Conservation (phyloP, 352 stramenopile species). For the Pythium guiyangense region DNA sequence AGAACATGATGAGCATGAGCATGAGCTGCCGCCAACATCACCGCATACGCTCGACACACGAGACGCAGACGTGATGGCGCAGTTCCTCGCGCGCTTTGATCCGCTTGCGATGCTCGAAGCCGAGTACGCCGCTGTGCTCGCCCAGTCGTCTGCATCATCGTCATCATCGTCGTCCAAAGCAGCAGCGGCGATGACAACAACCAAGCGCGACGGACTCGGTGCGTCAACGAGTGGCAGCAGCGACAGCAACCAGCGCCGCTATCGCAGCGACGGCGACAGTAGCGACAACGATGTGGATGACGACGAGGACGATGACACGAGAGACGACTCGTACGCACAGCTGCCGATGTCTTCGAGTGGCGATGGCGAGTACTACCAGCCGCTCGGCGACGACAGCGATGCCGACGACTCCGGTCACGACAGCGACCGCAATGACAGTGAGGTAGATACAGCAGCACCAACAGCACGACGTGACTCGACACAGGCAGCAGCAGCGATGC, state of each 20-base stretch:
- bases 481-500: background rate
- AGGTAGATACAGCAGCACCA: slow-evolving; percentile 4
- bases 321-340: slow-evolving; percentile 11
- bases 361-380: slow-evolving; percentile 12
- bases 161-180: too few relatives aligned
- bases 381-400: slow-evolving; percentile 9
- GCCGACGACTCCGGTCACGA: too few relatives aligned
- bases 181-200: too few relatives aligned
- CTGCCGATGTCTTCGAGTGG: slow-evolving; percentile 14
- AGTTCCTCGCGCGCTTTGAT: slow-evolving; percentile 30
- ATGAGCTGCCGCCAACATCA: too few relatives aligned
- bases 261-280: slow-evolving; percentile 14
- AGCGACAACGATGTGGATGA: slow-evolving; percentile 22
- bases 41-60: too few relatives aligned
- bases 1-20: too few relatives aligned
- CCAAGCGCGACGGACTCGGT: too few relatives aligned
- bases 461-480: background rate
- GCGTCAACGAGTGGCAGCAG: too few relatives aligned
- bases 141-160: slow-evolving; percentile 20
- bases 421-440: background rate
- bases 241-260: background rate
- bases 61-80: slow-evolving; percentile 24
- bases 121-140: slow-evolving; percentile 58
- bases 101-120: slow-evolving; percentile 49
- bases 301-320: slow-evolving; percentile 5